Percentiles rank a stretch among this genome's conserved stretches.
Conservation (phyloP, 2,329 filamentous ascomycete species). For the Neofusicoccum umdonicola region DNA sequence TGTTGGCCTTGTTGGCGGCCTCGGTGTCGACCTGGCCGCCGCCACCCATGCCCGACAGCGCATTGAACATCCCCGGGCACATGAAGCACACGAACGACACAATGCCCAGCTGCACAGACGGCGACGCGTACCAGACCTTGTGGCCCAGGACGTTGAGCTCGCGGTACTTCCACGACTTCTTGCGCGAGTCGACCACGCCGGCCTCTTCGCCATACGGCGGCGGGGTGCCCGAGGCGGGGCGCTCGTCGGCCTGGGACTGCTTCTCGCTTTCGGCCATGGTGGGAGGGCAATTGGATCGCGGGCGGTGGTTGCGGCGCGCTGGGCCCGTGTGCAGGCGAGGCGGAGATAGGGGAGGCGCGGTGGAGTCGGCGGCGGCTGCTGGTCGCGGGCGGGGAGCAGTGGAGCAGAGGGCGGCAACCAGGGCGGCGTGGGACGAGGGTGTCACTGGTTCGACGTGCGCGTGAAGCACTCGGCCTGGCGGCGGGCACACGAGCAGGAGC, state of each 20-base stretch:
- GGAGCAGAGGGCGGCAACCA: neutral
- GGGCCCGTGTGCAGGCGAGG: neutral
- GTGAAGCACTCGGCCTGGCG: neutral
- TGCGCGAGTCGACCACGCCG: constrained; percentile 32
- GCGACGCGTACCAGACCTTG: constrained; percentile 50
- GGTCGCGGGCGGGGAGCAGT: neutral
- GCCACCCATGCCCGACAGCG: constrained; percentile 51
- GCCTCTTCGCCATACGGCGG: constrained; percentile 23
- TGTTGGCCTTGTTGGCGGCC: constrained; percentile 65
- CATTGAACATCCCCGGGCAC: constrained; percentile 56
- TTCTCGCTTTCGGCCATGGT: constrained; percentile 26
- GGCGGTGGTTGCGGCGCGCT: neutral
- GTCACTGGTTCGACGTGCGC: neutral
- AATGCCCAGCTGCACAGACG: constrained; percentile 48
- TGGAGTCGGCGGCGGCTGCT: neutral
- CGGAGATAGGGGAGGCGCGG: constrained; percentile 6
- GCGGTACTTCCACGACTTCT: constrained; percentile 50
- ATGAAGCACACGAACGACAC: constrained; percentile 54
- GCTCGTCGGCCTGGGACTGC: constrained; percentile 25
- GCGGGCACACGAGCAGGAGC: constrained; percentile 5
- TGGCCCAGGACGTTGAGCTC: constrained; percentile 39
- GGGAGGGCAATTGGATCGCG: neutral
- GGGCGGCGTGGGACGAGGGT: neutral
- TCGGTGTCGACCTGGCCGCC: constrained; percentile 48
- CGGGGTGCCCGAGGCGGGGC: constrained; percentile 21